phyloP scores from a whole-genome alignment of 2,329 filamentous ascomycete species.

The Leptoxyphium fumago region DNA sequence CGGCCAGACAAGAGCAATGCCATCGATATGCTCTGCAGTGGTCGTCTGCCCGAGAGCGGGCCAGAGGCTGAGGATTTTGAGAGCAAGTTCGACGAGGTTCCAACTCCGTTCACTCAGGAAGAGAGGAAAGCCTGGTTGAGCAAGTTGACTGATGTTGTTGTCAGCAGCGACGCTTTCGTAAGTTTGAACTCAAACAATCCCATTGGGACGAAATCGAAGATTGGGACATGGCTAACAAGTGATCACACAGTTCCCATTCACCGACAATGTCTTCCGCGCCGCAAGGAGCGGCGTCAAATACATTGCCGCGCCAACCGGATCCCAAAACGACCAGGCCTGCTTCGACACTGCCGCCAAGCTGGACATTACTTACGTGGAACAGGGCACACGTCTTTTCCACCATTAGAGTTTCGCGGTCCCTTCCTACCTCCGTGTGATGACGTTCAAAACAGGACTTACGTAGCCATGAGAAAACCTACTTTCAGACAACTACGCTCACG shows the following conservation, averaged over 20 bases:
- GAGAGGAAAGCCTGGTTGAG: conserved; percentile 77
- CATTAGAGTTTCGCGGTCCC: conserved; percentile 42
- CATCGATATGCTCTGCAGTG: conserved; percentile 87
- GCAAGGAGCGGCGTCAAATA: conserved; percentile 85
- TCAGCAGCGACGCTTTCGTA: conserved; percentile 92
- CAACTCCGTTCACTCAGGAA: conserved; percentile 62
- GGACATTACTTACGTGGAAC: conserved; percentile 88
- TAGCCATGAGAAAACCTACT: too few relatives aligned
- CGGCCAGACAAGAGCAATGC: conserved; percentile 95
- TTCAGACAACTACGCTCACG: too few relatives aligned
- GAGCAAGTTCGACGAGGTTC: conserved; percentile 78
- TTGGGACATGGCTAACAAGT: not conserved
- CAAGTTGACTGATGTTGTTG: conserved; percentile 67
- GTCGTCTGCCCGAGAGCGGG: conserved; percentile 69
- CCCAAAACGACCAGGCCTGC: conserved; percentile 68
- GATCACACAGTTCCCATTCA: conserved; percentile 70
- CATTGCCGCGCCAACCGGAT: conserved; percentile 83
- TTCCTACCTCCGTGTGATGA: too few relatives aligned
- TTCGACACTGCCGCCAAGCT: conserved; percentile 85
- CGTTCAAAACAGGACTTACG: too few relatives aligned
- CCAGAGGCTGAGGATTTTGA: conserved; percentile 79
- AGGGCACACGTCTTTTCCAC: conserved; percentile 87
- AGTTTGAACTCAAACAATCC: conserved; percentile 25
- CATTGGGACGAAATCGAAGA: too few relatives aligned
- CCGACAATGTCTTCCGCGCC: conserved; percentile 92